These are phyloP conservation scores for Licmophora abbreviata DNA, from an alignment of 108 stramenopile genomes.

Conservation along the genomic window DNA sequence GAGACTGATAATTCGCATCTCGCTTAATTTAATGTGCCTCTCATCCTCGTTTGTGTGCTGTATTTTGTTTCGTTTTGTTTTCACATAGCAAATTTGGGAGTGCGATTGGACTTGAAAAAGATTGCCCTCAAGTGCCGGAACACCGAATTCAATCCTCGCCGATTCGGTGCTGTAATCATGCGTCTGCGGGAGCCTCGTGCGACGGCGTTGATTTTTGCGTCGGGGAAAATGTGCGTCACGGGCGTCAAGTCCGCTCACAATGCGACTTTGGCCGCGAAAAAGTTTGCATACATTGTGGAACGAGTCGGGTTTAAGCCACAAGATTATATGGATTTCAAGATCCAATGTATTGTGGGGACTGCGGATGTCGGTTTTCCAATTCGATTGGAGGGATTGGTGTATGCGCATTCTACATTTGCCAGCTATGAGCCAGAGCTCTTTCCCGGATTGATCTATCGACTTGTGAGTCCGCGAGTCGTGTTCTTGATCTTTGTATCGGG, in stretches of 20 bases:
- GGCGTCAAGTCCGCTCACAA: slow-evolving; percentile 88
- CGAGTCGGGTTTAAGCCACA: slow-evolving; percentile 66
- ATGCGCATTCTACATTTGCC: slow-evolving; percentile 83
- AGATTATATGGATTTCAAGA: slow-evolving; percentile 71
- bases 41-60: neutral
- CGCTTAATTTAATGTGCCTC: neutral
- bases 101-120: slow-evolving; percentile 84
- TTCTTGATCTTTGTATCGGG: slow-evolving; percentile 95
- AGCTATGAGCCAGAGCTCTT: slow-evolving; percentile 98
- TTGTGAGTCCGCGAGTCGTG: slow-evolving; percentile 86
- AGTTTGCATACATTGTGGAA: slow-evolving; percentile 84
- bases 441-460: slow-evolving; percentile 95
- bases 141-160: slow-evolving; percentile 97
- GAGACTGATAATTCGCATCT: neutral
- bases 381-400: slow-evolving; percentile 94
- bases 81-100: slow-evolving; percentile 76
- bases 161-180: slow-evolving; percentile 93
- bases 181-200: slow-evolving; percentile 89
- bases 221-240: slow-evolving; percentile 93
- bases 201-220: slow-evolving; percentile 93
- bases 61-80: neutral
- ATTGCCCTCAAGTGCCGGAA: slow-evolving; percentile 94
- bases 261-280: slow-evolving; percentile 72
- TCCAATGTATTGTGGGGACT: slow-evolving; percentile 97
- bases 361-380: slow-evolving; percentile 94